phyloP scores from a whole-genome alignment of 805 yeast species.

The Wickerhamiella lipophila region DNA sequence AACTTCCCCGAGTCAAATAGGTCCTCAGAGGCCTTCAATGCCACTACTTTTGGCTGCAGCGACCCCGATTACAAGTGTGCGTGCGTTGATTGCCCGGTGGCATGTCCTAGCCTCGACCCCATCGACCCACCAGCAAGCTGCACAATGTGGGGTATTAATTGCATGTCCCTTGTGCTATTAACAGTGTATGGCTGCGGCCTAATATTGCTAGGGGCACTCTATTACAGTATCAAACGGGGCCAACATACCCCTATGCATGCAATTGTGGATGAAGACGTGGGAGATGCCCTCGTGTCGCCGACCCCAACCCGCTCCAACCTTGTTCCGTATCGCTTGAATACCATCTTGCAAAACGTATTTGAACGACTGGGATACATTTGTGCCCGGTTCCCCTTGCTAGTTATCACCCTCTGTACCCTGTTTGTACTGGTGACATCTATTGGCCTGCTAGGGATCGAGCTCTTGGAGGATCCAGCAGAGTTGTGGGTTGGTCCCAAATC shows the following conservation, averaged over 20 bases:
- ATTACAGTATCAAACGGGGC: slow-evolving; percentile 19
- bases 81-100: slow-evolving; percentile 73
- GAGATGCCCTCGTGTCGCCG: slow-evolving; percentile 22
- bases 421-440: slow-evolving; percentile 37
- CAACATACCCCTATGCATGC: slow-evolving; percentile 15
- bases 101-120: slow-evolving; percentile 60
- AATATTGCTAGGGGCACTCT: slow-evolving; percentile 6
- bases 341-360: slow-evolving; percentile 37
- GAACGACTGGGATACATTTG: slow-evolving; percentile 45
- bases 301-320: not conserved
- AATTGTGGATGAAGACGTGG: slow-evolving; percentile 3
- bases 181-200: slow-evolving; percentile 28
- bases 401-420: slow-evolving; percentile 34
- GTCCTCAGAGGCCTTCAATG: not conserved
- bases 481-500: slow-evolving; percentile 83
- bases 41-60: slow-evolving; percentile 34
- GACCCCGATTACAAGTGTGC: slow-evolving; percentile 50
- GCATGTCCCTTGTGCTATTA: slow-evolving; percentile 55
- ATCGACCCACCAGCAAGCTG: slow-evolving; percentile 36
- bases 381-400: slow-evolving; percentile 45
- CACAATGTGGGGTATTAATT: slow-evolving; percentile 50
- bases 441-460: slow-evolving; percentile 39
- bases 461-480: slow-evolving; percentile 70
- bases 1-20: slow-evolving; percentile 39
- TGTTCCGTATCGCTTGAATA: slow-evolving; percentile 34